phyloP scores from a whole-genome alignment of 2,329 filamentous ascomycete species.

The Pestalotiopsis sp. region DNA sequence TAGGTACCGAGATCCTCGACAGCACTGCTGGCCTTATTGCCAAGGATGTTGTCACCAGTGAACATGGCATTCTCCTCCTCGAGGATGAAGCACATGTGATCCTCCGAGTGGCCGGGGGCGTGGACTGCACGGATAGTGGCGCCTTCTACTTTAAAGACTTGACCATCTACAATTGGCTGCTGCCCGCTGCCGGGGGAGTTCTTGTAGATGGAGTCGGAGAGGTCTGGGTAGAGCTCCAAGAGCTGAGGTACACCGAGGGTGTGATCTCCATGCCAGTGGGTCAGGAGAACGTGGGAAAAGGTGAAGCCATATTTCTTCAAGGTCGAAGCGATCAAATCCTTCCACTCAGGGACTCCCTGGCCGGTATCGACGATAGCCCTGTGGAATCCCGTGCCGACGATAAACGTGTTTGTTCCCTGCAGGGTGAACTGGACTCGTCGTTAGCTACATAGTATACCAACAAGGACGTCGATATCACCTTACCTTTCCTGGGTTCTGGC shows the following conservation, averaged over 20 bases:
- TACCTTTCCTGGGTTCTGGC: conserved; percentile 45
- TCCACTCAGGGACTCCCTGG: conserved; percentile 66
- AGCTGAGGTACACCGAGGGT: conserved; percentile 74
- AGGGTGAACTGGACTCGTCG: conserved; percentile 45
- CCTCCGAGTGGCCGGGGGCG: conserved; percentile 69
- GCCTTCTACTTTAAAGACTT: conserved; percentile 49
- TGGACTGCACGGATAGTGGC: conserved; percentile 33
- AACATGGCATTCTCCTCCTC: conserved; percentile 81
- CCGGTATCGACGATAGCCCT: conserved; percentile 75
- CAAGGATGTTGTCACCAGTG: conserved; percentile 84
- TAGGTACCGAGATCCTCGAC: conserved; percentile 76
- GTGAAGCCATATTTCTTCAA: conserved; percentile 29
- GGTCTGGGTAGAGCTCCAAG: conserved; percentile 58
- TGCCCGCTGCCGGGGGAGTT: conserved; percentile 55
- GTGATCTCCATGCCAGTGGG: conserved; percentile 92
- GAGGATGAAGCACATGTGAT: conserved; percentile 78
- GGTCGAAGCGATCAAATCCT: conserved; percentile 31
- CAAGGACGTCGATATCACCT: background rate
- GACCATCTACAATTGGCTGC: conserved; percentile 52
- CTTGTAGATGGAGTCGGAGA: conserved; percentile 62
- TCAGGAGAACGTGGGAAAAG: conserved; percentile 65
- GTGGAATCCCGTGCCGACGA: conserved; percentile 64
- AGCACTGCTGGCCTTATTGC: conserved; percentile 76
- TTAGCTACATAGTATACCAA: background rate
- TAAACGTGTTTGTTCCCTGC: conserved; percentile 76